phyloP scores from a whole-genome alignment of 2,329 filamentous ascomycete genomes.

The Torrubiellomyces zombiae region DNA sequence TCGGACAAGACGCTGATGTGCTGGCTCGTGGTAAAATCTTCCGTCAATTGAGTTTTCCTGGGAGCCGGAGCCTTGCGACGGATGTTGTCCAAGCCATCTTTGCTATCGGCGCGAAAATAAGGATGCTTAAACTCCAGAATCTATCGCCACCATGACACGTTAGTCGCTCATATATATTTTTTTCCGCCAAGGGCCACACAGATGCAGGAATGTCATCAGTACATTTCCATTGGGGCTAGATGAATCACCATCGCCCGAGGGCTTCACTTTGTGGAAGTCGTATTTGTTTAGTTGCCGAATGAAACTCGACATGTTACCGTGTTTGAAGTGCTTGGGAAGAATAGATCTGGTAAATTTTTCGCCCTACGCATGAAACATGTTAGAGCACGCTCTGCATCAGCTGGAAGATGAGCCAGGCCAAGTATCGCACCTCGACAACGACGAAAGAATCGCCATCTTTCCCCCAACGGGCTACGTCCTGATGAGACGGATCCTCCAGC shows the following conservation, averaged over 20 bases:
- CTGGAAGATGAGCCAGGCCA: constrained; percentile 2
- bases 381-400: constrained; percentile 2
- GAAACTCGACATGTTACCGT: constrained; percentile 96
- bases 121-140: constrained; percentile 79
- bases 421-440: constrained; percentile 64
- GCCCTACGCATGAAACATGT: constrained; percentile 53
- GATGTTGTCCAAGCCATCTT: constrained; percentile 93
- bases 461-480: constrained; percentile 88
- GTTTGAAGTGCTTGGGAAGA: constrained; percentile 95
- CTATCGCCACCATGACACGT: constrained; percentile 20
- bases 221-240: constrained; percentile 20
- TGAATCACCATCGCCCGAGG: constrained; percentile 19
- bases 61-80: constrained; percentile 86
- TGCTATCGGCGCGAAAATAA: constrained; percentile 88
- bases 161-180: too few relatives aligned
- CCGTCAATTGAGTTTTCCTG: constrained; percentile 49
- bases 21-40: constrained; percentile 66
- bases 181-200: too few relatives aligned
- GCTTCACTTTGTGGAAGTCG: constrained; percentile 92
- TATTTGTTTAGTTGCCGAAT: constrained; percentile 94
- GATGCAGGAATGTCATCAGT: constrained; percentile 6
- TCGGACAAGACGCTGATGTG: constrained; percentile 82
- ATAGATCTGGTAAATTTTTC: constrained; percentile 97
- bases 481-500: constrained; percentile 88
- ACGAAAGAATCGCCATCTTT: constrained; percentile 93